Evolutionary conservation across 306 rosid species (phyloP), one percentile per base, ranked within the genome.

Genomic region (Cicer cuneatum): DNA sequence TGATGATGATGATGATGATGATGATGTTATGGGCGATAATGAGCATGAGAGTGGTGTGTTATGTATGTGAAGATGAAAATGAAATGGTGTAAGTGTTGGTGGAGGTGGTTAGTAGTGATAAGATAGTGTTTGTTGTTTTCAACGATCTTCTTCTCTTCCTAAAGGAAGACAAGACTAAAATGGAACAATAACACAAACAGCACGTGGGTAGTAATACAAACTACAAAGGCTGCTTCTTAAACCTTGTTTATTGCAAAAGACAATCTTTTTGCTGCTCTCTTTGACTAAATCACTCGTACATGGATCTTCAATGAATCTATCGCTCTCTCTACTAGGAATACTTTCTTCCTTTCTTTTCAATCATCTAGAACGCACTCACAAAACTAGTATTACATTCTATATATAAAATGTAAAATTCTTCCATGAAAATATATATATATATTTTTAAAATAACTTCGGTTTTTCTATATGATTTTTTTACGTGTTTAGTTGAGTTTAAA

Each of bases 91-190:
- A 13, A 16, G n/a, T 21, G 21, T 10, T 10, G 63, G 63, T 57
- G 39, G 63, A 57, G 63, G 63, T 57, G 7, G 63, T 19, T 53
- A 18, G 61, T 56, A 14, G 40, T 5, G 14, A 57, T 57, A 29
- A 57, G 63, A 57, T 57, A 24, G 11, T 21, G 63, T 57, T 24
- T 21, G 63, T 57, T 56, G 1, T 57, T 57, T 57, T 57, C 39
- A 57, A 57, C 39, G 39, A 24, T 57, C 5, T 21, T 57, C 24
- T 51, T 21, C 8, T 53, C 40, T 57, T 57, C 15, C 15, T 24
- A 6, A 57, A 24, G 24, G 9, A 57, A 56, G 15, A 21, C 62
- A 21, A 56, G 3, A 2, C 8, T 35, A 18, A 54, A 54, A 54
- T 19, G 60, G 60, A 14, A 49, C 8, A 10, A 3, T 21, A 7